Percentiles rank a stretch among this genome's conserved stretches.
These are phyloP conservation scores for Inga leiocalycina DNA, from an alignment of 306 rosid genomes.

Conservation along the genomic window DNA sequence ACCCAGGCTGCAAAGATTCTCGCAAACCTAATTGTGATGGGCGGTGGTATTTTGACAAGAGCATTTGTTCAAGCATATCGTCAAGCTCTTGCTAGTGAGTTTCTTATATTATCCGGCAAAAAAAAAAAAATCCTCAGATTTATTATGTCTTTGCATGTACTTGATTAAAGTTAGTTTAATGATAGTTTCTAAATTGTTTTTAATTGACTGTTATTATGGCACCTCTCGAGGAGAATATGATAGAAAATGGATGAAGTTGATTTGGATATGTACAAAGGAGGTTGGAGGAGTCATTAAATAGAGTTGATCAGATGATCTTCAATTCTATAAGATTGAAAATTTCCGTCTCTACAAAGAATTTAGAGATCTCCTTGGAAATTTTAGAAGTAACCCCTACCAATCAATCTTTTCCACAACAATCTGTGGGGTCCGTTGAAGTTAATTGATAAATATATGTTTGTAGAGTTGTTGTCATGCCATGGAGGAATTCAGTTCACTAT, in stretches of 20 bases:
- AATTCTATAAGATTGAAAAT: background rate
- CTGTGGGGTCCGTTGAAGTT: background rate
- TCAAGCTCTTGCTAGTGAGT: conserved; percentile 81
- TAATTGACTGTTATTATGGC: background rate
- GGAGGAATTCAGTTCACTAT: background rate
- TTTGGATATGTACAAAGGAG: background rate
- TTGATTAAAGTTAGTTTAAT: background rate
- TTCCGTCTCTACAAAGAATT: background rate
- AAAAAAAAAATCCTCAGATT: background rate
- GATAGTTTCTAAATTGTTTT: background rate
- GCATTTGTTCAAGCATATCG: conserved; percentile 87
- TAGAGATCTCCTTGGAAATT: background rate
- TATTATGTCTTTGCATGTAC: background rate
- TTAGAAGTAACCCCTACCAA: background rate
- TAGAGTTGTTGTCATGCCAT: background rate
- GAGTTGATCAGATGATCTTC: background rate
- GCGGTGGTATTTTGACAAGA: conserved; percentile 76
- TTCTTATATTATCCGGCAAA: background rate
- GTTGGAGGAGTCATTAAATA: background rate
- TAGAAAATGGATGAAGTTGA: background rate
- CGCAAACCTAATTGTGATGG: conserved; percentile 78
- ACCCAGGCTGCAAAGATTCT: conserved; percentile 86
- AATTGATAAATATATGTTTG: background rate
- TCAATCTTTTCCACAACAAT: background rate
- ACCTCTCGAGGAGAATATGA: background rate